These are phyloP conservation scores for Starmerella sirachaensis DNA, from an alignment of 805 yeast genomes.

Conservation along the genomic window DNA sequence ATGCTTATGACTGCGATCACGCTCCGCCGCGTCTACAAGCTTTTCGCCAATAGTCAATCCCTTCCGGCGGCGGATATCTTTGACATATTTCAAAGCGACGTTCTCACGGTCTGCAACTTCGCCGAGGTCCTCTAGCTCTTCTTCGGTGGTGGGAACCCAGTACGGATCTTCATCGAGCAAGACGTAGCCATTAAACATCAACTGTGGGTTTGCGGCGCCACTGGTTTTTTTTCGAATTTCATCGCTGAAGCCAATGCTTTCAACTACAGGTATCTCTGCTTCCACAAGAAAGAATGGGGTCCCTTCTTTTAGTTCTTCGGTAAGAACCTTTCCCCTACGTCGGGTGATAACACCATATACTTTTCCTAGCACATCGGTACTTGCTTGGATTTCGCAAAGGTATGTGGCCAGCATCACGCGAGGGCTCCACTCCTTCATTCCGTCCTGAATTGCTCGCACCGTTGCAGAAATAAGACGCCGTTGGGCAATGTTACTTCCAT, in stretches of 20 bases:
- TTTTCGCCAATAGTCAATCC: constrained; percentile 85
- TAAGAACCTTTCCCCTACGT: constrained; percentile 69
- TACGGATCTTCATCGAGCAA: constrained; percentile 85
- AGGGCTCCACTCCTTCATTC: constrained; percentile 73
- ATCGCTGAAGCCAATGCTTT: constrained; percentile 93
- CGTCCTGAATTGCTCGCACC: constrained; percentile 58
- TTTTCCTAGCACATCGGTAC: constrained; percentile 87
- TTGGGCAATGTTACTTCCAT: constrained; percentile 26
- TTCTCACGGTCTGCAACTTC: constrained; percentile 87
- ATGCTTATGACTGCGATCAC: constrained; percentile 37
- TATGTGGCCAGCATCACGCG: constrained; percentile 87
- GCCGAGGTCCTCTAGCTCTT: constrained; percentile 86
- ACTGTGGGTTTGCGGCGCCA: constrained; percentile 95
- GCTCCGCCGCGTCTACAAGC: constrained; percentile 83
- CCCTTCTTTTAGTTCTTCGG: constrained; percentile 97
- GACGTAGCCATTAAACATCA: constrained; percentile 81
- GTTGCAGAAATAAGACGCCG: constrained; percentile 63
- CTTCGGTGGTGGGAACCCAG: constrained; percentile 98
- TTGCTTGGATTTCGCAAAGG: constrained; percentile 86
- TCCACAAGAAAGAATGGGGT: constrained; percentile 86
- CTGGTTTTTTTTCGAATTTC: constrained; percentile 87
- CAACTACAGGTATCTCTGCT: constrained; percentile 82
- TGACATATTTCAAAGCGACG: constrained; percentile 78
- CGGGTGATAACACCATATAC: constrained; percentile 89
- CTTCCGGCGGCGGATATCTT: constrained; percentile 66